Evolutionary conservation across 495 filamentous ascomycete genomes (phyloP), one percentile per base, ranked within the genome.

Genomic region (Mycothermus thermophilus): DNA sequence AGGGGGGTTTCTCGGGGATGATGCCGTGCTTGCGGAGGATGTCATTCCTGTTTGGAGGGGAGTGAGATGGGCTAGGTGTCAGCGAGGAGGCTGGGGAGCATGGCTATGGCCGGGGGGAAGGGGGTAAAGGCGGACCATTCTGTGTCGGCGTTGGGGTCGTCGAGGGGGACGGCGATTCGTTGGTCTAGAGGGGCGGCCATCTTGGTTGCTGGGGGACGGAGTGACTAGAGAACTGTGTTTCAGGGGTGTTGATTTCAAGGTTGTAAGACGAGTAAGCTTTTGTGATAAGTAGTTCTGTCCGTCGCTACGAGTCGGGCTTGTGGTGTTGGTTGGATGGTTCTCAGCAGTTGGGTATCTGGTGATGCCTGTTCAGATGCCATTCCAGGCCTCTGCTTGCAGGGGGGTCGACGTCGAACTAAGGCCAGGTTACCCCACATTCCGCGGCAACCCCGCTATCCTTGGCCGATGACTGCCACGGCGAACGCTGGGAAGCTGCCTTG

Each of bases 1-100:
- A 92, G 11, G 88, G 83, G 1, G 88, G 85, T 56, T 93, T 95
- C 51, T 95, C 87, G 9, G 90, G 90, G 37, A 99, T 96, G 34
- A 99, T 64, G 26, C 83, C 82, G 61, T 96, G 85, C 55, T 93
- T 86, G 36, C 90, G 83, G 32, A 99, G 82, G 50, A 99, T 99
- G 42, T 99, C 90, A 51, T 99, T 99, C 88, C 87, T 95, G 53
- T 34, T 21, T 42, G 41, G 42, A 17, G 35, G 27, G 31, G 22
- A 6, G 22, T 25, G 22, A 25, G 22, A 6, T 11, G 11, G 22
- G 6, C 11, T 25, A 11, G 22, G 22, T 25, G 22, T 25, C 22
- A 25, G 6, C 22, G 22, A n/a, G n/a, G n/a, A n/a, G n/a, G n/a
- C n/a, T n/a, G n/a, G n/a, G n/a, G n/a, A n/a, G n/a, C n/a, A n/a